Evolutionary conservation across 495 filamentous ascomycete species (phyloP).

Genomic region (Achaetomiella virescens): DNA sequence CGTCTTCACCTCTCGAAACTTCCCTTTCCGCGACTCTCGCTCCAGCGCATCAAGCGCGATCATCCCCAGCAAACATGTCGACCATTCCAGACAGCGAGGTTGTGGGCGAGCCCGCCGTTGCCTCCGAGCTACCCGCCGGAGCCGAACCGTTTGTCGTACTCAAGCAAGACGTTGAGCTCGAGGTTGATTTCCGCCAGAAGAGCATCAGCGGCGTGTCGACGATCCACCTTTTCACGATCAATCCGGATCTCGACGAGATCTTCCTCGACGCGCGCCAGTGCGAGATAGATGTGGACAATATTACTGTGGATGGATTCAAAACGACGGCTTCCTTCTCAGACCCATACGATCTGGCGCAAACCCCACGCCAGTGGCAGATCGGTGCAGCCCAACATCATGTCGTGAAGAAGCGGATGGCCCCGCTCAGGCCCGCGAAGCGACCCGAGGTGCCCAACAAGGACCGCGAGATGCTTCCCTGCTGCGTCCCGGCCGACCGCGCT

Average conservation of each 20-base stretch:
- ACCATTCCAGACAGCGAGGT: constrained; percentile 5
- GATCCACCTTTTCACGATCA: constrained; percentile 67
- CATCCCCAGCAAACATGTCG: constrained; percentile 5
- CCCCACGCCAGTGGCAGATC: constrained; percentile 50
- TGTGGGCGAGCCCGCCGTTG: constrained; percentile 5
- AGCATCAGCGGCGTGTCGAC: constrained; percentile 73
- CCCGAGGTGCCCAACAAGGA: constrained; percentile 38
- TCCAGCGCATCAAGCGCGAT: not conserved
- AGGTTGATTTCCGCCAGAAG: constrained; percentile 73
- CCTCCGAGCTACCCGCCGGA: constrained; percentile 2
- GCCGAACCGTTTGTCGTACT: constrained; percentile 45
- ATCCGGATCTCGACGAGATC: constrained; percentile 60
- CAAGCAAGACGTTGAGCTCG: constrained; percentile 82
- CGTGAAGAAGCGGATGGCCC: constrained; percentile 58
- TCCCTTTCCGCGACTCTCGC: not conserved
- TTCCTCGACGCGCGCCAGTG: constrained; percentile 82
- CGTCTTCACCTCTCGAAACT: not conserved
- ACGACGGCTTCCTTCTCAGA: constrained; percentile 62
- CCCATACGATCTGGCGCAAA: constrained; percentile 59
- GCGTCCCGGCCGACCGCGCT: constrained; percentile 39
- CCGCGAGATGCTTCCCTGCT: constrained; percentile 32
- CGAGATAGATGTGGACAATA: constrained; percentile 52
- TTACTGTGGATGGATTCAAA: constrained; percentile 66
- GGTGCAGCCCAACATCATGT: constrained; percentile 74
- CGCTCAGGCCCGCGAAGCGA: constrained; percentile 49